A percentile compares a stretch with the other conserved stretches of the same genome.
phyloP scores from a whole-genome alignment of 148 eudicot species.

The Talinum fruticosum region DNA sequence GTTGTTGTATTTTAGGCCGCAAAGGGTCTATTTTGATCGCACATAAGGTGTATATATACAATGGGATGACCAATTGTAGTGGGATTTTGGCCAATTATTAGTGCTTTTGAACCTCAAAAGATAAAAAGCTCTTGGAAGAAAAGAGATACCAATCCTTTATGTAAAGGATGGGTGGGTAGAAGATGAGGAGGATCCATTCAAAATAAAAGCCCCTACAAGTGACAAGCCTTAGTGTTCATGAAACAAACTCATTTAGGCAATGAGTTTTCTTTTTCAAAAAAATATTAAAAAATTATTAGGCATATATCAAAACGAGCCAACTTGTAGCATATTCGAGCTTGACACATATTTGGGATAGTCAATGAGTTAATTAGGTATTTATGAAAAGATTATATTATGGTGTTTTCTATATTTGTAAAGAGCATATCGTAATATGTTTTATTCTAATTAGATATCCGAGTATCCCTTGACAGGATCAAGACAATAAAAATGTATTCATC shows the following conservation, averaged over 20 bases:
- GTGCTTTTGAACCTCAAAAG: constrained; percentile 18
- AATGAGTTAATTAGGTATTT: no score
- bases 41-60: neutral
- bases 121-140: constrained; percentile 9
- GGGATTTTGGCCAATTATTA: constrained; percentile 13
- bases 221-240: neutral
- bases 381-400: no score
- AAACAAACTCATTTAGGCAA: neutral
- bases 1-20: neutral
- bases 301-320: no score
- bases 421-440: no score
- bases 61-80: neutral
- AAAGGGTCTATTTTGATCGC: neutral
- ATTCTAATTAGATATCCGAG: no score
- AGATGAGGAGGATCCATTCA: constrained; percentile 16
- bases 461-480: no score
- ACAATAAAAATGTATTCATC: no score
- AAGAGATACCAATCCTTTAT: constrained; percentile 12
- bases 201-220: neutral
- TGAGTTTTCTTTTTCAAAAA: neutral
- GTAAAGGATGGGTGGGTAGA: constrained; percentile 1
- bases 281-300: neutral
- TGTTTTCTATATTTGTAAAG: no score
- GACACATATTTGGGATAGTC: no score
- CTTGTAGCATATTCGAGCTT: no score